Evolutionary conservation across 2,329 filamentous ascomycete genomes (phyloP).

Genomic region (Nemania diffusa): DNA sequence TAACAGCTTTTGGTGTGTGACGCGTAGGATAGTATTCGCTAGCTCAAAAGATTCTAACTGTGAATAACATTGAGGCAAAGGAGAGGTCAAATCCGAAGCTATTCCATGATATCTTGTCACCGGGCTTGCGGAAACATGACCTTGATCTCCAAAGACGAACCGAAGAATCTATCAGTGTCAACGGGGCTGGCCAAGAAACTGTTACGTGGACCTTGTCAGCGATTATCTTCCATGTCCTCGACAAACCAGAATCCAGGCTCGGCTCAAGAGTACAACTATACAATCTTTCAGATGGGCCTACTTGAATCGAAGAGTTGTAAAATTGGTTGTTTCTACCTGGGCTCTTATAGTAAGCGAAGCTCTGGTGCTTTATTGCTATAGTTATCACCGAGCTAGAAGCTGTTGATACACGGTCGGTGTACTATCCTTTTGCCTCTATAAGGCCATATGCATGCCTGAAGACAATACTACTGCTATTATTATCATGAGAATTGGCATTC

Average conservation of each 20-base stretch:
- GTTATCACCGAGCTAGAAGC: too few species aligned
- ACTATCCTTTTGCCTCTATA: too few species aligned
- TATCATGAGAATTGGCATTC: too few species aligned
- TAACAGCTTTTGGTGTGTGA: too few species aligned
- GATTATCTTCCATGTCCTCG: constrained; percentile 29
- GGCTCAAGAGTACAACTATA: not conserved
- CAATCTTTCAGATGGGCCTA: too few species aligned
- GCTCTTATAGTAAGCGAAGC: too few species aligned
- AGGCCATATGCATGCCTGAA: too few species aligned
- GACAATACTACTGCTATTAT: too few species aligned
- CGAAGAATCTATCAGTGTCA: constrained; percentile 30
- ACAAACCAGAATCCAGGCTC: constrained; percentile 6
- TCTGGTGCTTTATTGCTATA: too few species aligned
- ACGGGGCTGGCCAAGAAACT: constrained; percentile 46
- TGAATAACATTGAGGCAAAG: not conserved
- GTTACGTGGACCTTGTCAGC: constrained; percentile 36
- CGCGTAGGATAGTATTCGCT: not conserved
- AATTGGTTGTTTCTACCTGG: too few species aligned
- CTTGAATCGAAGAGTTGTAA: too few species aligned
- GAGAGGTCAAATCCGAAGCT: constrained; percentile 12
- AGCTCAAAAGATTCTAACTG: not conserved
- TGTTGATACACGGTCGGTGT: too few species aligned
- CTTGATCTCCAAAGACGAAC: not conserved
- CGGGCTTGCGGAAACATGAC: not conserved
- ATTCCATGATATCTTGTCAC: constrained; percentile 28